Percentiles rank a stretch among this genome's conserved stretches.
Evolutionary conservation across 805 yeast species (phyloP).

Genomic region (Lipomyces yamadae): DNA sequence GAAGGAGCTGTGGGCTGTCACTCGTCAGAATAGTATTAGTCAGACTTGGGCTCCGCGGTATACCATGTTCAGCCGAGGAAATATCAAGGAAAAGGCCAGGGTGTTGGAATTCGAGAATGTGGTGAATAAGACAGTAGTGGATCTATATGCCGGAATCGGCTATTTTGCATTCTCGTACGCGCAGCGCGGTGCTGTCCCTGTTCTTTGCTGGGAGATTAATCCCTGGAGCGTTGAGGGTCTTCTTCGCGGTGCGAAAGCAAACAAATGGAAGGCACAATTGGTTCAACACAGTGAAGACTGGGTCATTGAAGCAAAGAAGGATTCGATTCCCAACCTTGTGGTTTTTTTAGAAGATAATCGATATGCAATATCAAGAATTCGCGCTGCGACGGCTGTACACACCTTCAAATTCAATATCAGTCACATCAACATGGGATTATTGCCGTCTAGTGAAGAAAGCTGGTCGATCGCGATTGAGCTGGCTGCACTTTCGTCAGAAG

Average conservation of each 20-base stretch:
- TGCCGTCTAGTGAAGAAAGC: slow-evolving; percentile 70
- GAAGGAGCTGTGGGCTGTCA: slow-evolving; percentile 71
- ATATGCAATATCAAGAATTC: slow-evolving; percentile 51
- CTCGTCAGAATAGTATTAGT: slow-evolving; percentile 70
- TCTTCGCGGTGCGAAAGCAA: slow-evolving; percentile 56
- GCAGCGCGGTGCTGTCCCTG: slow-evolving; percentile 54
- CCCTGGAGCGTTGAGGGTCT: slow-evolving; percentile 84
- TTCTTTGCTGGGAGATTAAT: slow-evolving; percentile 82
- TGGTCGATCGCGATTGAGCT: slow-evolving; percentile 57
- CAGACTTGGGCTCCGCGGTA: slow-evolving; percentile 85
- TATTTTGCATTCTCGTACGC: slow-evolving; percentile 77
- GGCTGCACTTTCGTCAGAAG: slow-evolving; percentile 22
- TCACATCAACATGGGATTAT: slow-evolving; percentile 77
- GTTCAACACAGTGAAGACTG: slow-evolving; percentile 48
- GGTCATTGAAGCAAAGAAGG: slow-evolving; percentile 40
- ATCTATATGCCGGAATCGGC: slow-evolving; percentile 84
- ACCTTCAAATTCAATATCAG: slow-evolving; percentile 44
- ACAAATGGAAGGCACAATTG: slow-evolving; percentile 50
- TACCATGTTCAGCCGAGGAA: slow-evolving; percentile 89
- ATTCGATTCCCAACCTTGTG: slow-evolving; percentile 45
- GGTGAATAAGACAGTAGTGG: slow-evolving; percentile 57
- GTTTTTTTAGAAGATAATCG: slow-evolving; percentile 71
- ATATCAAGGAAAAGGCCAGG: slow-evolving; percentile 77
- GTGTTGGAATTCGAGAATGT: slow-evolving; percentile 54
- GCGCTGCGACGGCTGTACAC: slow-evolving; percentile 10